Evolutionary conservation across 2,329 filamentous ascomycete genomes (phyloP), one percentile per base, ranked within the genome.

Genomic region (Ascochyta rabiei): DNA sequence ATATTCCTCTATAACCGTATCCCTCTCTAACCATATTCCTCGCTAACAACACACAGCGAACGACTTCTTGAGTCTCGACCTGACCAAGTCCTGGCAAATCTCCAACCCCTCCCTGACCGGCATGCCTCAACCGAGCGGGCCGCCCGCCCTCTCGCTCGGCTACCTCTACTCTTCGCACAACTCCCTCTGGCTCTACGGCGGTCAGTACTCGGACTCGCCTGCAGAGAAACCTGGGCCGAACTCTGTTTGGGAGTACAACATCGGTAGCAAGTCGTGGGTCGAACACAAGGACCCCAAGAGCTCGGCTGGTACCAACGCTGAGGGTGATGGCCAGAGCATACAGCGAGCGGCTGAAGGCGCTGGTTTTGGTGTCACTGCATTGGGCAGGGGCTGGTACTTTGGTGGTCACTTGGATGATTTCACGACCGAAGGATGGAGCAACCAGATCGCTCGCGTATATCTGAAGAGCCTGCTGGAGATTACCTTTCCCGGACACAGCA

Each of bases 371-470:
- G 85, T 92, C 0, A 84, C 88, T 0, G 84, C 86, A 48, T 75
- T 91, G 0, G 89, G 89, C 0, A 76, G 88, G 41, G 90, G 87
- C 28, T 93, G 86, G 80, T 93, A 91, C 71, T 93, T 93, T 73
- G 89, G 89, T 23, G 89, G 89, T 0, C 89, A 92, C 72, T 76
- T 90, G 6, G 89, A 93, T 69, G 80, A 77, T 23, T 82, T 83
- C 56, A 86, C 83, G 0, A 86, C 84, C 2, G 71, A 80, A 60
- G 88, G 86, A 12, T 92, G 89, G 89, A 86, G 86, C n/a, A 82
- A 83, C 45, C 81, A 84, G 48, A 79, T 85, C 19, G 75, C 79
- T 0, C 80, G 89, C 5, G 78, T 91, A 1, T 93, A 92, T 68
- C 75, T 93, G 38, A 90, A 87, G 74, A 90, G 86, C 40, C 76